A percentile compares a stretch with the other conserved stretches of the same genome.
These are phyloP conservation scores for Amphibolis antarctica DNA, from an alignment of 106 monocot genomes.

Conservation along the genomic window DNA sequence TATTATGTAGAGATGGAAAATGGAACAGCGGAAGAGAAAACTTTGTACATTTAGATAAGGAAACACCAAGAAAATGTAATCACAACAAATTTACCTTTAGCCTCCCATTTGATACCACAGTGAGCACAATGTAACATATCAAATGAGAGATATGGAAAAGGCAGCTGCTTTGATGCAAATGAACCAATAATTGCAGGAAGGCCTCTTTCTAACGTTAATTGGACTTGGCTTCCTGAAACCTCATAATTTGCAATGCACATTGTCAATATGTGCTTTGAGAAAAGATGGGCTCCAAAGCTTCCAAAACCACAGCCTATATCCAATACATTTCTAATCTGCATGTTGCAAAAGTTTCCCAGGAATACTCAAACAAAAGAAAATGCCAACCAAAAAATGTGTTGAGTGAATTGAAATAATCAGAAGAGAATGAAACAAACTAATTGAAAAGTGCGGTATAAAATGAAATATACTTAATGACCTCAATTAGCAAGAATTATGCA, in stretches of 20 bases:
- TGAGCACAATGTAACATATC: conserved; percentile 91
- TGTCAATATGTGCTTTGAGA: conserved; percentile 62
- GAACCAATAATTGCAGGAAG: conserved; percentile 87
- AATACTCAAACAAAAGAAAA: too few relatives aligned
- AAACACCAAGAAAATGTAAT: conserved; percentile 5
- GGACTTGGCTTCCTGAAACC: conserved; percentile 85
- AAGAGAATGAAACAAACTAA: too few relatives aligned
- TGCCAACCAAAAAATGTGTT: too few relatives aligned
- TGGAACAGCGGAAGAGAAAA: not conserved
- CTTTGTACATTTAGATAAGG: not conserved
- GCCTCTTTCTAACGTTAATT: conserved; percentile 90
- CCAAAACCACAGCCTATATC: conserved; percentile 98
- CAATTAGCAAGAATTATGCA: too few relatives aligned
- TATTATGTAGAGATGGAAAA: conserved; percentile 1
- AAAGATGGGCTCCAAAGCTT: conserved; percentile 88
- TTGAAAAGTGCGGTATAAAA: not conserved
- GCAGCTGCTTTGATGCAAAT: conserved; percentile 64
- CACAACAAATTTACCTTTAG: conserved; percentile 33
- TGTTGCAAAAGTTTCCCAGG: not conserved
- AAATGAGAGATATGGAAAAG: conserved; percentile 77
- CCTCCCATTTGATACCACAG: conserved; percentile 79
- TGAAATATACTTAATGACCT: too few relatives aligned
- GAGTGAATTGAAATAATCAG: too few relatives aligned
- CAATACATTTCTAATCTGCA: conserved; percentile 76
- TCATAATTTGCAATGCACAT: conserved; percentile 94